Evolutionary conservation across 768 basidiomycete genomes (phyloP).

Genomic region (Amanita thiersii): DNA sequence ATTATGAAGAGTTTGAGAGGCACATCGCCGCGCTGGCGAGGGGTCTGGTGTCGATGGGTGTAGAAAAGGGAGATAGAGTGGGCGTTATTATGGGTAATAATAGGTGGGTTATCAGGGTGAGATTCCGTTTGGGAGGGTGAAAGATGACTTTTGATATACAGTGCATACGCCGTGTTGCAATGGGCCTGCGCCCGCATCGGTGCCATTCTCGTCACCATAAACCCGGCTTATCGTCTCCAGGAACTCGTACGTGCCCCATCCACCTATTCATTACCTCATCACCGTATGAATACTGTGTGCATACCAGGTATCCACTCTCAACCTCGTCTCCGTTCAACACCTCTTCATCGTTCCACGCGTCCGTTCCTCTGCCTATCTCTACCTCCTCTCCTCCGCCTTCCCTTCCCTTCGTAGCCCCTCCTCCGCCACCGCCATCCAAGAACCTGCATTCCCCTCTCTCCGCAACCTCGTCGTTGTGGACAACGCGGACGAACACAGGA

Average conservation of each 20-base stretch:
- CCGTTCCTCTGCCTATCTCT: slow-evolving; percentile 55
- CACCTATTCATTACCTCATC: background rate
- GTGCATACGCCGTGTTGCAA: slow-evolving; percentile 73
- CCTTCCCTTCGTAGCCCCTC: slow-evolving; percentile 41
- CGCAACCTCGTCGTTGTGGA: slow-evolving; percentile 62
- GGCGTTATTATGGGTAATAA: slow-evolving; percentile 82
- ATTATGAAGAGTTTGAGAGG: slow-evolving; percentile 59
- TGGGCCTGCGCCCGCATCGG: slow-evolving; percentile 85
- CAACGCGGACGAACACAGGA: slow-evolving; percentile 34
- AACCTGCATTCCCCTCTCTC: slow-evolving; percentile 50
- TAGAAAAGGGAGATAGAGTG: slow-evolving; percentile 68
- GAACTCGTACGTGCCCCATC: slow-evolving; percentile 54
- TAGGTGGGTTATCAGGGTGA: slow-evolving; percentile 40
- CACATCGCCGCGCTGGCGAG: slow-evolving; percentile 63
- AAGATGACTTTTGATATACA: slow-evolving; percentile 17
- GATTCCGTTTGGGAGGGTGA: background rate
- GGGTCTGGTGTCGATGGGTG: slow-evolving; percentile 61
- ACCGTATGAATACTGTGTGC: background rate
- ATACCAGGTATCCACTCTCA: slow-evolving; percentile 49
- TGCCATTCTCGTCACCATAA: slow-evolving; percentile 77
- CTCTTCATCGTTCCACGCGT: slow-evolving; percentile 68
- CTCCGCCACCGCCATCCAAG: slow-evolving; percentile 47
- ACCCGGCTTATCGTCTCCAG: slow-evolving; percentile 67
- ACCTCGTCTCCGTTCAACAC: slow-evolving; percentile 57
- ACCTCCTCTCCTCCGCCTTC: slow-evolving; percentile 48